Conservation (phyloP, 768 basidiomycete species). For the Pleurotus tuber-regium region DNA sequence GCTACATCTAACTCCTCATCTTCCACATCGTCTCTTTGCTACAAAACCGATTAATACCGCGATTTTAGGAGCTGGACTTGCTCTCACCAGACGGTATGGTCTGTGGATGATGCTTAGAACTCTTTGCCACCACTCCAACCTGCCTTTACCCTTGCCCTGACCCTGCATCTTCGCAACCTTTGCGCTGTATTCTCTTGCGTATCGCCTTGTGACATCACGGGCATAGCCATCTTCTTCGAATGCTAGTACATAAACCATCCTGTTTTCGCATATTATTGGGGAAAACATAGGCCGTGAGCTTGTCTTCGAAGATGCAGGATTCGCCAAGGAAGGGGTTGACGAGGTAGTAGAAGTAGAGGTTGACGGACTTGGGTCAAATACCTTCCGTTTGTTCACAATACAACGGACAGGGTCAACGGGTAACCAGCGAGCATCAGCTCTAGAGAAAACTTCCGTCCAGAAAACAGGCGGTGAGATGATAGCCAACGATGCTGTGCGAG, state of each 20-base stretch:
- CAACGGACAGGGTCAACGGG: conserved; percentile 87
- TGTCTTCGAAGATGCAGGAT: conserved; percentile 8
- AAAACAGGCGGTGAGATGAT: conserved; percentile 76
- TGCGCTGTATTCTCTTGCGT: conserved; percentile 76
- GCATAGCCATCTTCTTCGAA: conserved; percentile 94
- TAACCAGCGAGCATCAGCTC: conserved; percentile 88
- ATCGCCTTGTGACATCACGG: conserved; percentile 88
- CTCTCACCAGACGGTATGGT: conserved; percentile 82
- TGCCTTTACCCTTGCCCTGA: conserved; percentile 50
- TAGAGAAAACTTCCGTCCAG: conserved; percentile 97
- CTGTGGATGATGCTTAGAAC: conserved; percentile 62
- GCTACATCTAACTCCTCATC: conserved; percentile 81
- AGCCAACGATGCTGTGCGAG: conserved; percentile 36
- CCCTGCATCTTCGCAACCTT: conserved; percentile 82
- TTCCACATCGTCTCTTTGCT: conserved; percentile 93
- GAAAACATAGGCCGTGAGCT: conserved; percentile 15
- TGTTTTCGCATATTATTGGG: conserved; percentile 52
- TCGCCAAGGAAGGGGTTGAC: conserved; percentile 5
- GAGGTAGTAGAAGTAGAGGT: conserved; percentile 14
- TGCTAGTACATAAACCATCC: conserved; percentile 91
- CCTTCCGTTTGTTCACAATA: conserved; percentile 75
- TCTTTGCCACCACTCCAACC: conserved; percentile 83
- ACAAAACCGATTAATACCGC: too few species aligned
- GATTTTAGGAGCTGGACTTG: too few species aligned
- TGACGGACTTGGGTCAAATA: conserved; percentile 67